phyloP scores from a whole-genome alignment of 2,329 filamentous ascomycete genomes.

The Ophiostoma himal-ulmi region DNA sequence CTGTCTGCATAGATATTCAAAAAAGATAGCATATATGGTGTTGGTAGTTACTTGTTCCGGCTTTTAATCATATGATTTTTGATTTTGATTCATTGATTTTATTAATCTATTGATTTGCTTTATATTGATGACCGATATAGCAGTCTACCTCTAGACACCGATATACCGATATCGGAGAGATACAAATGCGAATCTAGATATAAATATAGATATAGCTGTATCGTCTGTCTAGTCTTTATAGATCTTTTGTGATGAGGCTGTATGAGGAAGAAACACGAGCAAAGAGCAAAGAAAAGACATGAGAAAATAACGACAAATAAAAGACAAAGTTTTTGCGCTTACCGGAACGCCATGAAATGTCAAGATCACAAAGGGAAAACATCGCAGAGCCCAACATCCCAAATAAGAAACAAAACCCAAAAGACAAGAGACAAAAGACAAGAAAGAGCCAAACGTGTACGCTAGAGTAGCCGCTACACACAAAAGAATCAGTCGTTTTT shows the following conservation, averaged over 20 bases:
- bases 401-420: not conserved
- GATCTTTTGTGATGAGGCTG: not conserved
- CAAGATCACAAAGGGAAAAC: not conserved
- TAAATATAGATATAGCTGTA: not conserved
- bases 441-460: not conserved
- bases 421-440: not conserved
- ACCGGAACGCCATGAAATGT: constrained; percentile 1
- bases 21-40: not conserved
- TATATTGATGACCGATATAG: too few relatives aligned
- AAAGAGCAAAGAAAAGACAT: not conserved
- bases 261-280: not conserved
- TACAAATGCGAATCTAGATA: not conserved
- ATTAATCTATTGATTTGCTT: not conserved
- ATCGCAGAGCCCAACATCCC: not conserved
- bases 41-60: not conserved
- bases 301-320: constrained; percentile 3
- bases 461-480: not conserved
- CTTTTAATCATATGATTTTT: too few relatives aligned
- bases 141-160: too few relatives aligned
- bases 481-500: not conserved
- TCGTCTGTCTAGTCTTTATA: constrained; percentile 11
- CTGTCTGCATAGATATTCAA: not conserved
- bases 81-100: not conserved
- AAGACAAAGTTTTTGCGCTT: constrained; percentile 12
- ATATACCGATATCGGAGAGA: too few relatives aligned